phyloP scores from a whole-genome alignment of 352 stramenopile species.

The Phytophthora litchii region DNA sequence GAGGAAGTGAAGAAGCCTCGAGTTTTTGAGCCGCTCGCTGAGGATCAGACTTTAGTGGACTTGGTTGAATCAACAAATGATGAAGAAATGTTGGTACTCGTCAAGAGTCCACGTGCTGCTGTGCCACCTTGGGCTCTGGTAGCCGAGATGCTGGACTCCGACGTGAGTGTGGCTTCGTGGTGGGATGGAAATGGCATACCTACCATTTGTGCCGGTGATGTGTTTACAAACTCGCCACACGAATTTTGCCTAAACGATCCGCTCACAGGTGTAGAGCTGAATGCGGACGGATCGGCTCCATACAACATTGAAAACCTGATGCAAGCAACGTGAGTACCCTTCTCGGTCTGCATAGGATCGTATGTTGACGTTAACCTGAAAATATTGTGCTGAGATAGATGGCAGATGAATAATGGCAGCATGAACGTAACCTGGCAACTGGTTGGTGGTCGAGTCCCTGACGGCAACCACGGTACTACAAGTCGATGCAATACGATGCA shows the following conservation, averaged over 20 bases:
- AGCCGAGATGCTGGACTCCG: constrained; percentile 51
- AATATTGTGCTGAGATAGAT: constrained; percentile 20
- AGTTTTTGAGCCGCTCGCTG: constrained; percentile 33
- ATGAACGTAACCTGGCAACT: constrained; percentile 68
- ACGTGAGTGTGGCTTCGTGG: constrained; percentile 82
- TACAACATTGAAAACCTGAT: constrained; percentile 85
- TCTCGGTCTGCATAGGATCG: neutral
- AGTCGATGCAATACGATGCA: neutral
- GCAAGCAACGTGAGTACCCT: constrained; percentile 49
- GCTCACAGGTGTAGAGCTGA: constrained; percentile 39
- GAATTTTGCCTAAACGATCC: constrained; percentile 68
- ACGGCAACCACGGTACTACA: constrained; percentile 67
- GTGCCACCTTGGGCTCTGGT: constrained; percentile 77
- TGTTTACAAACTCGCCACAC: constrained; percentile 44
- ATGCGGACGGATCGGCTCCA: constrained; percentile 51
- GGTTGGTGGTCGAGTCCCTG: constrained; percentile 49
- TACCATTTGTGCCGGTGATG: constrained; percentile 74
- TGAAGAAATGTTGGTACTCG: constrained; percentile 45
- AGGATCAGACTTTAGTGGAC: constrained; percentile 11
- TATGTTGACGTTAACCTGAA: neutral
- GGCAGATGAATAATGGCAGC: constrained; percentile 39
- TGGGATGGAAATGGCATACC: constrained; percentile 79
- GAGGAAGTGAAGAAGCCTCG: constrained; percentile 6
- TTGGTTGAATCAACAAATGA: constrained; percentile 1
- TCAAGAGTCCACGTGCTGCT: constrained; percentile 60